A percentile compares a stretch with the other conserved stretches of the same genome.
Evolutionary conservation across 2,329 filamentous ascomycete species (phyloP).

Genomic region (Rutstroemia sp.): DNA sequence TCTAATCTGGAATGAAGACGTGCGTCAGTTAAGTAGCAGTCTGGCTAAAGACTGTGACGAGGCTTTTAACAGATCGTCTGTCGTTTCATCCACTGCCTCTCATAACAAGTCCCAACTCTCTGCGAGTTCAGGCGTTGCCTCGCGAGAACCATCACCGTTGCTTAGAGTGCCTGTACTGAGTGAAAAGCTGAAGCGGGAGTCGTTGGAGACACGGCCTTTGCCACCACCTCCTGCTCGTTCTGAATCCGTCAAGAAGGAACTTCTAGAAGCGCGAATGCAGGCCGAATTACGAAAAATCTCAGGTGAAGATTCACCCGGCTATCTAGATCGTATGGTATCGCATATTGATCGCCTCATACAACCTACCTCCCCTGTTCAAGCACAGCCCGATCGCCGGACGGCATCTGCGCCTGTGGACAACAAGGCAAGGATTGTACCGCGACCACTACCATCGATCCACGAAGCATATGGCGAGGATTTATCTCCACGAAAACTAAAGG

Average conservation of each 20-base stretch:
- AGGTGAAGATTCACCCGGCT: conserved; percentile 31
- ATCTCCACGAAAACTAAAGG: conserved; percentile 14
- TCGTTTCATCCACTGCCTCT: conserved; percentile 21
- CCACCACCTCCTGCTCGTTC: conserved; percentile 26
- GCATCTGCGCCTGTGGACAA: conserved; percentile 37
- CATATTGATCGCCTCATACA: conserved; percentile 51
- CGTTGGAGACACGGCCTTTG: conserved; percentile 24
- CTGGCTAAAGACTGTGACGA: conserved; percentile 88
- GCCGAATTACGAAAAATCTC: conserved; percentile 24
- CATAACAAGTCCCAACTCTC: conserved; percentile 3
- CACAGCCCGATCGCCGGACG: conserved; percentile 31
- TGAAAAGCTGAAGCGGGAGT: conserved; percentile 11
- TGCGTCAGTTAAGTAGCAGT: conserved; percentile 75
- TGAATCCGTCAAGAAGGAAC: conserved; percentile 25
- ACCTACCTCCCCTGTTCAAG: conserved; percentile 24
- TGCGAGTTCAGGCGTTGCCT: conserved; percentile 1
- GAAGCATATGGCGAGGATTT: conserved; percentile 20
- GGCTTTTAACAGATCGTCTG: conserved; percentile 69
- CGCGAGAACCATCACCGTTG: neutral
- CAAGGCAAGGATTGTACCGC: conserved; percentile 7
- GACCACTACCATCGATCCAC: conserved; percentile 24
- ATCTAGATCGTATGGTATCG: conserved; percentile 52
- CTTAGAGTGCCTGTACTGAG: neutral
- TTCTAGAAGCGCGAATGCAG: conserved; percentile 25
- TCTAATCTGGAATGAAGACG: conserved; percentile 59